phyloP scores from a whole-genome alignment of 2,329 filamentous ascomycete genomes.

The Calonectria naviculata region DNA sequence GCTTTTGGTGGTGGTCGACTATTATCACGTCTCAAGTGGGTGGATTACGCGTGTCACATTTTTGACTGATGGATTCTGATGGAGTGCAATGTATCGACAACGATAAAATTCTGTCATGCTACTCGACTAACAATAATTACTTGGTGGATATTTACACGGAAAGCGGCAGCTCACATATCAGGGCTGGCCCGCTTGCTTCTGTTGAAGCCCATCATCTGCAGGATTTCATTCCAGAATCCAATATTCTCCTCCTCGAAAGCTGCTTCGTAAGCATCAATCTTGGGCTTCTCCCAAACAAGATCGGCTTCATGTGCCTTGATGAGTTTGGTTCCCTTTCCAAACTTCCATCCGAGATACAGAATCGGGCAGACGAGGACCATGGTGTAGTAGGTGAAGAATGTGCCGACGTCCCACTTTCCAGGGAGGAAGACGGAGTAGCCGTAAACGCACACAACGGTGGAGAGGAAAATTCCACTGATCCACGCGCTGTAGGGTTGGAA shows the following conservation, averaged over 20 bases:
- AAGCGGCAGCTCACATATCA: background rate
- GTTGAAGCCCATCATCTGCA: constrained; percentile 20
- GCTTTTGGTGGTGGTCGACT: too few relatives aligned
- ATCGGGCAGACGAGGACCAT: constrained; percentile 47
- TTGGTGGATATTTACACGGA: background rate
- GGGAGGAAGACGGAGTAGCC: constrained; percentile 62
- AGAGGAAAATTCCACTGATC: constrained; percentile 54
- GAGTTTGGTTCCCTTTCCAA: constrained; percentile 22
- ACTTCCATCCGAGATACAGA: constrained; percentile 26
- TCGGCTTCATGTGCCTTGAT: constrained; percentile 24
- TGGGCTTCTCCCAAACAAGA: constrained; percentile 27
- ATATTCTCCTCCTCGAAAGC: constrained; percentile 13
- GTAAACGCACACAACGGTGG: constrained; percentile 45
- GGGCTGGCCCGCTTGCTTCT: background rate
- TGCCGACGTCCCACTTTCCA: constrained; percentile 55
- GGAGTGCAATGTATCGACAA: background rate
- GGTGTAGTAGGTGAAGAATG: constrained; percentile 63
- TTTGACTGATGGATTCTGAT: background rate
- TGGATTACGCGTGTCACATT: background rate
- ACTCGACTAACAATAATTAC: background rate
- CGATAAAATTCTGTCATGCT: background rate
- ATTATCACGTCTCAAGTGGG: background rate
- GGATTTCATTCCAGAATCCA: constrained; percentile 23
- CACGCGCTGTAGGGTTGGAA: constrained; percentile 64
- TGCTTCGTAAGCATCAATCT: constrained; percentile 27